These are phyloP conservation scores for Mycena kentingensis DNA, from an alignment of 768 basidiomycete genomes.

Conservation along the genomic window DNA sequence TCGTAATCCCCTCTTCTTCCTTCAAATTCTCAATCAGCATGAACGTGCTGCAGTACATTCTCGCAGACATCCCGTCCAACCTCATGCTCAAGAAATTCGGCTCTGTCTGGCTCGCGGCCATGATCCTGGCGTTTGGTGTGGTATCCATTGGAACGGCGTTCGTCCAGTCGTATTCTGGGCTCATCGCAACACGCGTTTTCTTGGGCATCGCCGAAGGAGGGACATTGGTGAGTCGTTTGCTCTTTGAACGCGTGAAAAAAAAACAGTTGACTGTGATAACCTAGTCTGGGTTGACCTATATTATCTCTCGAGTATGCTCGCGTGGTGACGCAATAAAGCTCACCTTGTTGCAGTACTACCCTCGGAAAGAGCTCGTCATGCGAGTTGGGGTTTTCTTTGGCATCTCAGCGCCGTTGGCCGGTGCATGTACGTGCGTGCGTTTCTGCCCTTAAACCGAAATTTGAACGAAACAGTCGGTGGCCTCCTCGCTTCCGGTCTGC, in stretches of 20 bases:
- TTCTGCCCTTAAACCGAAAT: neutral
- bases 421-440: conserved; percentile 34
- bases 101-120: conserved; percentile 39
- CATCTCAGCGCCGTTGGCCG: conserved; percentile 35
- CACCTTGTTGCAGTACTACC: conserved; percentile 39
- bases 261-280: neutral
- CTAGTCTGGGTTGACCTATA: conserved; percentile 42
- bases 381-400: conserved; percentile 41
- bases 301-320: conserved; percentile 38
- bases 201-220: conserved; percentile 46
- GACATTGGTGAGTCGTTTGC: conserved; percentile 35
- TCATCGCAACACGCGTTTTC: conserved; percentile 42
- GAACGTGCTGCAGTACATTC: conserved; percentile 32
- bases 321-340: no score
- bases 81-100: conserved; percentile 44
- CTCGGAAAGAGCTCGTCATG: conserved; percentile 36
- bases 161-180: conserved; percentile 34
- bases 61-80: conserved; percentile 45
- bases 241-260: neutral
- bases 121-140: conserved; percentile 41
- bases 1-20: conserved; percentile 28
- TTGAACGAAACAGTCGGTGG: conserved; percentile 34
- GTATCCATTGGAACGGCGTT: conserved; percentile 43
- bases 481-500: conserved; percentile 40
- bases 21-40: neutral